These are phyloP conservation scores for Amoebophrya sp. DNA, from an alignment of 169 alveolate genomes.

Conservation along the genomic window DNA sequence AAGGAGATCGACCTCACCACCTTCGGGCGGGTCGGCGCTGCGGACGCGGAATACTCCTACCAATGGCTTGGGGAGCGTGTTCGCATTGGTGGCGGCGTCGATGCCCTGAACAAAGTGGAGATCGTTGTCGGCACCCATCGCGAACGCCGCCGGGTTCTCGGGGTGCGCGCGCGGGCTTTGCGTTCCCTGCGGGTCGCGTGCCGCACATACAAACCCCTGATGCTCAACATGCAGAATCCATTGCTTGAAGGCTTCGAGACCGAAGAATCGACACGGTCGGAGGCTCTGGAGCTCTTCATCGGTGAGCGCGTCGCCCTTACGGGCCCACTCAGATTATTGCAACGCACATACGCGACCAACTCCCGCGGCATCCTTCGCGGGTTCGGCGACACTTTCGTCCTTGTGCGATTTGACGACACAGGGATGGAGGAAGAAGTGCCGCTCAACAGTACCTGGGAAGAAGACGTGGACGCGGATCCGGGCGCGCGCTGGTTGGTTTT, in stretches of 20 bases:
- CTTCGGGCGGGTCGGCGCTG: neutral
- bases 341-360: neutral
- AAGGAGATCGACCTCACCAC: neutral
- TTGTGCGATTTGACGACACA: neutral
- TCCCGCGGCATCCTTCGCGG: neutral
- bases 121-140: neutral
- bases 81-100: neutral
- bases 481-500: neutral
- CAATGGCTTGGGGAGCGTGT: neutral
- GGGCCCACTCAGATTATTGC: neutral
- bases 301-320: neutral
- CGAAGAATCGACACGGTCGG: neutral
- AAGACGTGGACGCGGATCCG: neutral
- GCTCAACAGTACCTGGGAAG: neutral
- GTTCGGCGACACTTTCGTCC: neutral
- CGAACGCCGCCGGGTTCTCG: neutral
- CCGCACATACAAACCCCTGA: neutral
- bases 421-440: neutral
- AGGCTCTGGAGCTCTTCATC: neutral
- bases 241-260: neutral
- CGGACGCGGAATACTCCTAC: neutral
- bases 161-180: neutral
- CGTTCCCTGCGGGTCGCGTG: neutral
- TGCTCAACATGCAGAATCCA: neutral
- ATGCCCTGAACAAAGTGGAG: neutral